Base-by-base conservation (phyloP, 2,329 filamentous ascomycete genomes). In the Diaporthe ilicicola region DNA sequence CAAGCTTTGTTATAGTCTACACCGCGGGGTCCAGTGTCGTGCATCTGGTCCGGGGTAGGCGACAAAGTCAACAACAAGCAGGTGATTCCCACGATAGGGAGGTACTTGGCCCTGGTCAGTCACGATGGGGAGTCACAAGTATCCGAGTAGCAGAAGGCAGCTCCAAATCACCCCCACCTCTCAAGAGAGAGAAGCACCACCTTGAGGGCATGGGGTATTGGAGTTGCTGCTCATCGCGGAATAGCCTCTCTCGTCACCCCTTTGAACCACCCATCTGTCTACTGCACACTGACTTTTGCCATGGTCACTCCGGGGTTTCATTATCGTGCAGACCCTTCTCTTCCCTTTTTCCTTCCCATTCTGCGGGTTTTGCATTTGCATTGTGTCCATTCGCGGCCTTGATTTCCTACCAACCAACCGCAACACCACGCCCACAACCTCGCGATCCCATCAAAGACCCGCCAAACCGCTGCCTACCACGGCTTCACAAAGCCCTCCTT, bases 41-140 rank as follows among this genome's bases (percentile, higher is more conserved):
- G 42, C 59, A 62, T 61, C 8, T 61, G 56, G 56, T 46, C 56
- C 46, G 56, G 56, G 56, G 56, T 61, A 62, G 59, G n/a, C 44
- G 48, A 7, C 22, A 12, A 27, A 59, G 55, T 42, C 2, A 42
- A 59, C 15, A 5, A n/a, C n/a, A n/a, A n/a, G n/a, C n/a, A n/a
- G n/a, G n/a, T n/a, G n/a, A n/a, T n/a, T n/a, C n/a, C 13, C 4
- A 42, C 34, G n/a, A 27, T 64, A 64, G 29, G n/a, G 24, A 50
- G 44, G 59, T 37, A 64, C 59, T 37, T 13, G 4, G 19, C 3
- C 7, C 13, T 17, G 10, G 1, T 2, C 4, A 0, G 7, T 10
- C 27, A 9, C 1, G 2, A 62, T 9, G 15, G 42, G 17, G 22
- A 48, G 27, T 22, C 2, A 3, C n/a, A 24, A 37, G 59, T 64